Evolutionary conservation across 2,329 filamentous ascomycete species (phyloP), one percentile per base, ranked within the genome.

Genomic region (Myriosclerotinia curreyana): DNA sequence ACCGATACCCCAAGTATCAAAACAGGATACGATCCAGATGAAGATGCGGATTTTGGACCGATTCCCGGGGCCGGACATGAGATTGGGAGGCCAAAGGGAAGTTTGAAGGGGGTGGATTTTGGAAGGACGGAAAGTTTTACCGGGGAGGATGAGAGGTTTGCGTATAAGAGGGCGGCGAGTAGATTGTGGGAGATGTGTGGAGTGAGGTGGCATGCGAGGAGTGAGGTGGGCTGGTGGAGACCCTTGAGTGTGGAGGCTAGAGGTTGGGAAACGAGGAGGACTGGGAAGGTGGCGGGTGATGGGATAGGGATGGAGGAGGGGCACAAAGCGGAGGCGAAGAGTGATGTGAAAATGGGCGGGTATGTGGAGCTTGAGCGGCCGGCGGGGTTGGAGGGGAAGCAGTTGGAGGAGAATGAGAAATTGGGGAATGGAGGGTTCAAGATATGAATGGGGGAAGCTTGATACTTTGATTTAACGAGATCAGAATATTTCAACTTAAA

Each of bases 101-200:
- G n/a, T 38, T 9, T 38, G 7, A 38, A 38, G 36, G 22, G 52
- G 22, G 71, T 75, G 1, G 83, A 94, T 72, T 95, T 94, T 72
- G 83, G 80, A 58, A 86, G 87, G 67, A 82, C 87, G 0, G 79
- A 81, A 14, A 85, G 83, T 0, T 89, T 94, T 71, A 93, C 88
- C 0, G 91, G 91, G 15, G 89, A 93, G 73, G 91, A 94, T 74
- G 90, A 94, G 75, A 81, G 85, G 15, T 95, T 95, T 73, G 90
- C 90, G 0, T 93, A 92, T 70, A 91, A 91, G 75, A 81, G 91
- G 31, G 91, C 90, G 2, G 81, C 85, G 51, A 91, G 87, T 68
- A 79, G 91, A n/a, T 77, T 95, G 3, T 95, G 90, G 90, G 90
- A 95, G 76, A 85, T 95, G 73, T 94, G 90, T 74, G 85, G 89